Percentiles rank a stretch among this genome's conserved stretches.
Conservation (phyloP, 192 early-diverging fungal species). For the Backusella tarrabulga region DNA sequence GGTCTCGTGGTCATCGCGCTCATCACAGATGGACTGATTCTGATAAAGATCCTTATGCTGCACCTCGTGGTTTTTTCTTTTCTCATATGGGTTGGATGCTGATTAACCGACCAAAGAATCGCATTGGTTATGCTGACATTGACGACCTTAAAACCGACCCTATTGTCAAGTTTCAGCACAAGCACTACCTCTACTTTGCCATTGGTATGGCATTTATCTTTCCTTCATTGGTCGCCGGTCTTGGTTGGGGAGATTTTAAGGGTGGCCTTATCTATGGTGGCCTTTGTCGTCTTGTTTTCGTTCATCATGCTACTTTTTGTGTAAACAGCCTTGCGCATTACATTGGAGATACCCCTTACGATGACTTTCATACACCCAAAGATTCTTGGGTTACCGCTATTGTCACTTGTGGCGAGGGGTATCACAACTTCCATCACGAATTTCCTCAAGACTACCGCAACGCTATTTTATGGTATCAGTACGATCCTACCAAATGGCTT, state of each 20-base stretch:
- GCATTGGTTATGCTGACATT: constrained; percentile 75
- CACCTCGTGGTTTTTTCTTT: constrained; percentile 74
- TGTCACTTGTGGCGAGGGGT: constrained; percentile 81
- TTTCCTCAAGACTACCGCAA: constrained; percentile 87
- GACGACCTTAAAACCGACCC: constrained; percentile 72
- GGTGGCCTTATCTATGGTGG: constrained; percentile 47
- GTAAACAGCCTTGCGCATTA: constrained; percentile 83
- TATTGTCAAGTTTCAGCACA: constrained; percentile 74
- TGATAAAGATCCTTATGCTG: constrained; percentile 78
- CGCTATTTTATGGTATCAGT: constrained; percentile 74
- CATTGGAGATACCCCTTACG: constrained; percentile 70
- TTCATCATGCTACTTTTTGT: constrained; percentile 89
- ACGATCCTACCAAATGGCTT: constrained; percentile 86
- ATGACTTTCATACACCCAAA: constrained; percentile 78
- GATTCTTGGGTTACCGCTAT: constrained; percentile 81
- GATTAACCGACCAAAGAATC: constrained; percentile 68
- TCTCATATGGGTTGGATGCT: constrained; percentile 88
- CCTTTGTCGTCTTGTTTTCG: constrained; percentile 66
- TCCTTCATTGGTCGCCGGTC: constrained; percentile 79
- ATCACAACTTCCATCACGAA: constrained; percentile 89
- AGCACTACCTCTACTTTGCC: constrained; percentile 70
- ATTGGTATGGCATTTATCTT: constrained; percentile 70
- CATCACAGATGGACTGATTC: constrained; percentile 83
- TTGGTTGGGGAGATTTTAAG: constrained; percentile 76
- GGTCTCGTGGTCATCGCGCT: constrained; percentile 80